phyloP scores from a whole-genome alignment of 164 flowering plant genomes.

The Buxus sempervirens region DNA sequence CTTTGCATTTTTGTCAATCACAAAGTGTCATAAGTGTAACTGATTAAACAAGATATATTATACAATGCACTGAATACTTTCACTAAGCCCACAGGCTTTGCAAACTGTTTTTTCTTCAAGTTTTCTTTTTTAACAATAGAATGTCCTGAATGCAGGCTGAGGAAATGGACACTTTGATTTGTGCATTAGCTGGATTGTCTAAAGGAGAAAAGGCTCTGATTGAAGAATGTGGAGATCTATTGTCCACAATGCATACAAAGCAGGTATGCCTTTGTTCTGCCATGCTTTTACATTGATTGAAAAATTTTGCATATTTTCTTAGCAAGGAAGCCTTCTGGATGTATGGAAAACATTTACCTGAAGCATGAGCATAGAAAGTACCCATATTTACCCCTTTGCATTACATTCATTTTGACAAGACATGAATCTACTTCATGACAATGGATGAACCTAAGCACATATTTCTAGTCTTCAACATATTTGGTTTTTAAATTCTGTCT shows the following conservation, averaged over 20 bases:
- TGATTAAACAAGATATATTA: too few relatives aligned
- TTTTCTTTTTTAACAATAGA: background rate
- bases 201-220: conserved; percentile 49
- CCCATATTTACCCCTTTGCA: too few relatives aligned
- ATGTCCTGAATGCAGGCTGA: conserved; percentile 46
- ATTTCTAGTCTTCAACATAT: too few relatives aligned
- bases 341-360: background rate
- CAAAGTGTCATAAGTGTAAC: too few relatives aligned
- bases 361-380: background rate
- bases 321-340: background rate
- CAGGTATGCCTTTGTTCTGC: conserved; percentile 44
- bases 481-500: too few relatives aligned
- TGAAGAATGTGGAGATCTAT: conserved; percentile 62
- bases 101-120: background rate
- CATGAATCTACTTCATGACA: too few relatives aligned
- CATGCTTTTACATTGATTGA: background rate
- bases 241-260: conserved; percentile 34
- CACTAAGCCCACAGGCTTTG: too few relatives aligned
- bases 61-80: too few relatives aligned
- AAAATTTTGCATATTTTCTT: background rate
- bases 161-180: conserved; percentile 42
- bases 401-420: too few relatives aligned
- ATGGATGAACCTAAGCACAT: too few relatives aligned
- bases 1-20: background rate
- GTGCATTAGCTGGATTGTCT: conserved; percentile 54